These are phyloP conservation scores for Pistacia atlantica DNA, from an alignment of 345 rosid genomes.

Conservation along the genomic window DNA sequence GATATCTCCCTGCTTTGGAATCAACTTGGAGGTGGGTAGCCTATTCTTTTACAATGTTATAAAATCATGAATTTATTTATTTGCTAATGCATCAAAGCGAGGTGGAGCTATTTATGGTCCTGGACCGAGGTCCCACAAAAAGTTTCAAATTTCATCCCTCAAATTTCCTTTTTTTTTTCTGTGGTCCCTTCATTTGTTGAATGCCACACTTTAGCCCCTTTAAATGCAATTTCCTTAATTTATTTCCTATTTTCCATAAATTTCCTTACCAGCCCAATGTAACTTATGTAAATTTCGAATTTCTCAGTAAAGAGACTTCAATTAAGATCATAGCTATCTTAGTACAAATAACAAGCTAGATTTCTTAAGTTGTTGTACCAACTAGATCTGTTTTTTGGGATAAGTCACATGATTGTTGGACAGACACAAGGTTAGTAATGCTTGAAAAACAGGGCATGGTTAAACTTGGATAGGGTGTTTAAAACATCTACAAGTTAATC, in stretches of 20 bases:
- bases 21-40: conserved; percentile 63
- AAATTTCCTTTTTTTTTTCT: too few relatives aligned
- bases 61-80: background rate
- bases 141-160: too few relatives aligned
- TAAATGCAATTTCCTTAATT: too few relatives aligned
- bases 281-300: background rate
- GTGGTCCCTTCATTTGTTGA: too few relatives aligned
- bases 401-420: background rate
- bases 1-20: conserved; percentile 41
- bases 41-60: conserved; percentile 1
- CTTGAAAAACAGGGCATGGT: background rate
- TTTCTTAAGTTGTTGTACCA: background rate
- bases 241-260: background rate
- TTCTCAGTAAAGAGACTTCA: background rate
- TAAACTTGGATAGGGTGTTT: background rate
- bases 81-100: background rate
- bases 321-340: background rate
- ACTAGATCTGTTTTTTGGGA: background rate
- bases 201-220: too few relatives aligned
- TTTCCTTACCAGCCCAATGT: background rate
- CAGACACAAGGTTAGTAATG: background rate
- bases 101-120: too few relatives aligned
- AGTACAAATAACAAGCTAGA: background rate
- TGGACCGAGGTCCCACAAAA: too few relatives aligned
- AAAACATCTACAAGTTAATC: background rate